Conservation (phyloP, 75 land plant species). For the Sequoia sempervirens region DNA sequence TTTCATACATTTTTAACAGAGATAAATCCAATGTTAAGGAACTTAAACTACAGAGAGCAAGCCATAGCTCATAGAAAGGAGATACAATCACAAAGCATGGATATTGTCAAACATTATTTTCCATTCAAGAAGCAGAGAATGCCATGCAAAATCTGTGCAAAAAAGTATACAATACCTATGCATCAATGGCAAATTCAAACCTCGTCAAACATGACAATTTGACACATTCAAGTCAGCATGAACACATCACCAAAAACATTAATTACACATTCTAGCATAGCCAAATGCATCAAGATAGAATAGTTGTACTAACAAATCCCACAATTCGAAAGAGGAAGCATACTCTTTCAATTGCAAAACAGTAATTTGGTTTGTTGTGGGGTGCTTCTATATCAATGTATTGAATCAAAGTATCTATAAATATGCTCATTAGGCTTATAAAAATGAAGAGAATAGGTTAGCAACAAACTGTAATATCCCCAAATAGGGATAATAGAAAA, state of each 20-base stretch:
- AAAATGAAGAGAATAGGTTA: not conserved
- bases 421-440: not conserved
- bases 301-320: too few relatives aligned
- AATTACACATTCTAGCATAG: not conserved
- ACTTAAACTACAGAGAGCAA: not conserved
- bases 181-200: not conserved
- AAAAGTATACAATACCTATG: not conserved
- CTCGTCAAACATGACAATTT: not conserved
- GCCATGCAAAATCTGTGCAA: not conserved
- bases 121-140: not conserved
- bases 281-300: not conserved
- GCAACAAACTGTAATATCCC: not conserved
- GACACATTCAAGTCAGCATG: not conserved
- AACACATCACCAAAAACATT: not conserved
- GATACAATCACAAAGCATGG: not conserved
- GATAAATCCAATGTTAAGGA: not conserved
- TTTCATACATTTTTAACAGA: too few relatives aligned
- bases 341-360: not conserved
- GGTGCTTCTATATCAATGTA: not conserved
- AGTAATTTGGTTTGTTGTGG: not conserved
- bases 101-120: not conserved
- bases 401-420: too few relatives aligned
- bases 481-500: too few relatives aligned
- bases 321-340: too few relatives aligned
- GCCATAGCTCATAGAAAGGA: not conserved